Evolutionary conservation across 805 yeast genomes (phyloP).

Genomic region (Kodamaea kakaduensis): DNA sequence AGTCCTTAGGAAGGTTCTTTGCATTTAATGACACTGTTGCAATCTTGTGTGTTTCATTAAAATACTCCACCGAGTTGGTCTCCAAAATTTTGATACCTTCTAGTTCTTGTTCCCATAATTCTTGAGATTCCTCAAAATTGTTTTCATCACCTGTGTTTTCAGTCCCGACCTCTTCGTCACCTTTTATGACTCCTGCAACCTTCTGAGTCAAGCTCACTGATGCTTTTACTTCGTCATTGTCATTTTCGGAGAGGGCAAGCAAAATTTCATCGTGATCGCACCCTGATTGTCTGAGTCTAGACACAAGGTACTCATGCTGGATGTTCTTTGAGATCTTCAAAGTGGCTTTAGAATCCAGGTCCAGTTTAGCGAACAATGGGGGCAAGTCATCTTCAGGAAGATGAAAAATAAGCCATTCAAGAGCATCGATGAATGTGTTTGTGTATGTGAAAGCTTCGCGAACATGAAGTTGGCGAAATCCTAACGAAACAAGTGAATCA

Average conservation of each 20-base stretch:
- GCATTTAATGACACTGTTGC: slow-evolving; percentile 30
- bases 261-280: slow-evolving; percentile 62
- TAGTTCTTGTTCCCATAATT: slow-evolving; percentile 70
- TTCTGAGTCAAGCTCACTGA: slow-evolving; percentile 47
- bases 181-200: slow-evolving; percentile 17
- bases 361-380: slow-evolving; percentile 49
- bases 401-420: slow-evolving; percentile 80
- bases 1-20: slow-evolving; percentile 14
- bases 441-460: slow-evolving; percentile 67
- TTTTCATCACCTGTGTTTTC: background rate
- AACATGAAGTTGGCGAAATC: slow-evolving; percentile 68
- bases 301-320: slow-evolving; percentile 53
- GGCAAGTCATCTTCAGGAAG: slow-evolving; percentile 96
- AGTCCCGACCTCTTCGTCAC: too few relatives aligned
- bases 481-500: slow-evolving; percentile 33
- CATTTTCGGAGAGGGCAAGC: slow-evolving; percentile 38
- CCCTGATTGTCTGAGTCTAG: slow-evolving; percentile 63
- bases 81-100: slow-evolving; percentile 64
- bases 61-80: slow-evolving; percentile 36
- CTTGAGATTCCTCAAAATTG: slow-evolving; percentile 28
- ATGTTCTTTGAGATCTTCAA: slow-evolving; percentile 55
- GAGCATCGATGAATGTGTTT: slow-evolving; percentile 43
- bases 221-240: slow-evolving; percentile 47
- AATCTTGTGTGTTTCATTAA: slow-evolving; percentile 24
- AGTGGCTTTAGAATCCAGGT: slow-evolving; percentile 54